Evolutionary conservation across 305 asterid species (phyloP).

Genomic region (Fraxinus xanthoxyloides): DNA sequence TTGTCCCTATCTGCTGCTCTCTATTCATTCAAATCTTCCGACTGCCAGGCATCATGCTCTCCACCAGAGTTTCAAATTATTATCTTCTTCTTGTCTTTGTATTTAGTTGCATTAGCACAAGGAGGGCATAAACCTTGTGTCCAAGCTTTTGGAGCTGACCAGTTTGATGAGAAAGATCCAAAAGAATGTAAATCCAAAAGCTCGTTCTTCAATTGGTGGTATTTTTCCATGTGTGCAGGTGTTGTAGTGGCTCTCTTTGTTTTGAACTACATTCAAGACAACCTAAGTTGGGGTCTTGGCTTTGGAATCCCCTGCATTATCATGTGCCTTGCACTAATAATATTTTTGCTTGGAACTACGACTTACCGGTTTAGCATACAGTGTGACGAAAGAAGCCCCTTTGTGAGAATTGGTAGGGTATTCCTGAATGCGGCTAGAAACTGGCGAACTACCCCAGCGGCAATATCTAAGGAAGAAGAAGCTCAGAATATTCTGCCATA

Average conservation of each 20-base stretch:
- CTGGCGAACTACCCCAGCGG: not conserved
- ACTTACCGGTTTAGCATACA: not conserved
- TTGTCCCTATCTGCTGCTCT: not conserved
- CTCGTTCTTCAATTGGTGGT: not conserved
- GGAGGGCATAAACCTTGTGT: not conserved
- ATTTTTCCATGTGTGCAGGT: not conserved
- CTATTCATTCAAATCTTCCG: not conserved
- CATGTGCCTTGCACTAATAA: not conserved
- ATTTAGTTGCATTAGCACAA: not conserved
- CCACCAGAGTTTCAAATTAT: not conserved
- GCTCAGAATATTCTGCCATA: not conserved
- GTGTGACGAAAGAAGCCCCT: not conserved
- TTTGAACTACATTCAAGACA: not conserved
- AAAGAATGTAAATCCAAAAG: not conserved
- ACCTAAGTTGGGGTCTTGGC: not conserved
- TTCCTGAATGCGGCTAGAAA: not conserved
- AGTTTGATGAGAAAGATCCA: not conserved
- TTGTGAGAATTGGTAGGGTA: not conserved
- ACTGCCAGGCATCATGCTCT: not conserved
- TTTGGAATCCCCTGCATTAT: not conserved
- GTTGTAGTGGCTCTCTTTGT: not conserved
- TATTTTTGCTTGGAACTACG: not conserved
- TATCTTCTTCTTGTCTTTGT: not conserved
- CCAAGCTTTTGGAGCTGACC: not conserved
- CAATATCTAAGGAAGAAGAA: not conserved